Base-by-base conservation (phyloP, 2,329 filamentous ascomycete genomes). In the Epichloe elymi region DNA sequence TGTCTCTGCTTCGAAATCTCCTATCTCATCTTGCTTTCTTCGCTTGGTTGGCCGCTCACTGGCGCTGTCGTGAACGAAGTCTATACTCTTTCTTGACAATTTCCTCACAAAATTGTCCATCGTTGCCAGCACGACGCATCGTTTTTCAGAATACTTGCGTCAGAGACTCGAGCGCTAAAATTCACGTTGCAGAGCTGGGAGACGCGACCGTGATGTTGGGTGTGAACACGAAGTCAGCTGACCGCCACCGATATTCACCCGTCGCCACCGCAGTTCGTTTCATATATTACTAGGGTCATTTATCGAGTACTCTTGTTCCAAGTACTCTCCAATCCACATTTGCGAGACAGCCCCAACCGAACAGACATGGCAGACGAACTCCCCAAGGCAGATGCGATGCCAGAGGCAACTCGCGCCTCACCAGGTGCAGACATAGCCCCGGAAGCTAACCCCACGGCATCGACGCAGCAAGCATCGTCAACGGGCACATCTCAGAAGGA, bases 41-140 rank as follows among this genome's bases (percentile, higher is more conserved):
- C 65, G 60, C 49, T 69, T 69, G 23, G 54, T 41, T n/a, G 65
- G 61, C 26, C 61, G 59, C 26, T 59, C 55, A 36, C 53, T 45
- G 17, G 52, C 41, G 43, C 50, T 38, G 41, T 56, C 51, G 23
- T 49, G 40, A 41, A 19, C 20, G 8, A 43, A 23, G 38, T 57
- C 53, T 26, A 37, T 50, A 36, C 56, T 53, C n/a, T 54, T 53
- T 33, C 52, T 59, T 12, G 65, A 56, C 2, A 61, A 52, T 52
- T 61, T 63, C 49, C 54, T 66, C 41, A 70, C 59, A 50, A 68
- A 69, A n/a, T 63, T 61, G 53, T 70, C 67, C 68, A 70, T 70
- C 4, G 26, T 59, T n/a, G 3, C 40, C 41, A 50, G 50, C 23
- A 51, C 46, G 41, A 52, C 59, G 56, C 15, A 20, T 46, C 46